Evolutionary conservation across 257 asterid genomes (phyloP), one percentile per base, ranked within the genome.

Genomic region (Nicotiana knightiana): DNA sequence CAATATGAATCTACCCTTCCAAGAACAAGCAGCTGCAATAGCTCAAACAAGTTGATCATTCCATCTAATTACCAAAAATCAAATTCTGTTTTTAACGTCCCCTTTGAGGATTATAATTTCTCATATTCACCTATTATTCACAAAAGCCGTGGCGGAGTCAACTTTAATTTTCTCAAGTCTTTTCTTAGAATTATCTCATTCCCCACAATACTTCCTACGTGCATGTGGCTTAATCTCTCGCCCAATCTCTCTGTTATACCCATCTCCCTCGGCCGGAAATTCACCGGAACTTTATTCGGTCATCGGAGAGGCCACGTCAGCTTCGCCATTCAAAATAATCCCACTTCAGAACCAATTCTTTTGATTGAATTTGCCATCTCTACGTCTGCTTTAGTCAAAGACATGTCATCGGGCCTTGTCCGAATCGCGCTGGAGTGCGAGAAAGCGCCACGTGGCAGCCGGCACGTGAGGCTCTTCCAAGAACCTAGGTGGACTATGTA

Each of bases 401-500:
- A 95, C 80, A 95, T 95, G 98, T 92, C 99, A 0, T 91, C 99
- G 1, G 97, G 97, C 64, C 64, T 93, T 1, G 97, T 93, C 9
- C 81, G 99, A 33, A 95, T 95, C 62, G 97, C 98, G 0, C 80
- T 95, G 53, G 98, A 95, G 88, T 93, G 97, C 81, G 98, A 91
- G 82, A 95, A 92, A 82, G 32, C 30, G 33, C 37, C 77, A 17
- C 89, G 73, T 21, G 84, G 91, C 15, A 86, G 84, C 32, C 70
- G 88, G 61, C 81, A 81, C 46, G 76, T 24, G 82, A 70, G 86
- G 85, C 87, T 93, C 70, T 89, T 89, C 30, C 65, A 75, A 6
- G 97, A 93, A 87, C 89, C 95, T 15, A 82, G 79, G 85, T 95
- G 99, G 99, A 90, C 91, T 79, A 93, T 95, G 98, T 93, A 93